Evolutionary conservation across 2,329 filamentous ascomycete species (phyloP), one percentile per base, ranked within the genome.

Genomic region (Monosporascus sp.): DNA sequence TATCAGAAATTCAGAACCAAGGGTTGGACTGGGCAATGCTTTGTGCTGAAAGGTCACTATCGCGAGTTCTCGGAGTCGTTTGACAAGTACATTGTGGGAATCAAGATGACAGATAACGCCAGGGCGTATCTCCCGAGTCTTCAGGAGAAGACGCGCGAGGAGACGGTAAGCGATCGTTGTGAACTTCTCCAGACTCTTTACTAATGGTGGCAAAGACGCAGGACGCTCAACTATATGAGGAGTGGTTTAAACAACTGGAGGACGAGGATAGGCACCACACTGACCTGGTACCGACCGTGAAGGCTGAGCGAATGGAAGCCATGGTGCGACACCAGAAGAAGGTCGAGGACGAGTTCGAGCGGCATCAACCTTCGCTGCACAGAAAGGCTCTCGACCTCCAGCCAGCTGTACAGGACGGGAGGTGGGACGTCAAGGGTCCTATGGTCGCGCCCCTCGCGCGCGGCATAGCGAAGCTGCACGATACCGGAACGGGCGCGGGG

Each of bases 1-100:
- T 63, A 73, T 20, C 64, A 71, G 39, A 79, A 78, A 54, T 70
- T 83, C 50, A 73, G 67, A 49, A 62, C 63, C 17, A 71, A 73
- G 57, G 76, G 74, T 22, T 83, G 80, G 80, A 56, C 58, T 1
- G 80, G 80, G 2, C 73, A 75, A 41, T 77, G 72, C 54, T 82
- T 82, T 59, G 69, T 82, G 7, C 70, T 83, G 36, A 81, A 81
- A 60, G 79, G 80, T 0, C 77, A 80, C 50, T 83, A 78, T 60
- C 72, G 73, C 47, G 79, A 82, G 56, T 82, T 82, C 55, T 78
- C 77, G 17, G 69, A 71, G 25, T 78, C 77, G 0, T 82, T 80
- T 56, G 74, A 75, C 54, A 76, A 75, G 54, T 76, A 79, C 55
- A 77, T 81, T 54, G 70, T 69, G 20, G 74, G 72, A 5, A 60